These are phyloP conservation scores for Blastobotrys illinoisensis DNA, from an alignment of 1,139 yeast genomes.

Conservation along the genomic window DNA sequence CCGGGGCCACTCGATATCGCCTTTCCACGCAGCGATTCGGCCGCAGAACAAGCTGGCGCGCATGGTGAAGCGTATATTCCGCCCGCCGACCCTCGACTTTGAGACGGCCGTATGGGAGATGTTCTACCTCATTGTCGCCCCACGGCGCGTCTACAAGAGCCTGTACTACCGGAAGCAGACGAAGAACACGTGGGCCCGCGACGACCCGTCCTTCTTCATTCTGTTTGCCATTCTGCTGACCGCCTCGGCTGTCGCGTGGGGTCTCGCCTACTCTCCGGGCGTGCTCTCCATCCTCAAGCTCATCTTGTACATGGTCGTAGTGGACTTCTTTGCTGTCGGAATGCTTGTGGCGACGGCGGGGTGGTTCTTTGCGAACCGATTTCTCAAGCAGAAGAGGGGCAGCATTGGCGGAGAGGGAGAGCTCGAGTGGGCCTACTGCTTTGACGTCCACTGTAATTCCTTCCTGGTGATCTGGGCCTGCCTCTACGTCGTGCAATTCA, in stretches of 20 bases:
- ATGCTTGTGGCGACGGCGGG: conserved; percentile 60
- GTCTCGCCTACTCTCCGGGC: conserved; percentile 68
- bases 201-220: conserved; percentile 84
- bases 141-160: conserved; percentile 75
- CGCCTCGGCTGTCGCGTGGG: conserved; percentile 86
- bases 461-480: conserved; percentile 76
- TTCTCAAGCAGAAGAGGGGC: conserved; percentile 41
- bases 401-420: conserved; percentile 46
- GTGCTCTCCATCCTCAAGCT: conserved; percentile 55
- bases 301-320: conserved; percentile 75
- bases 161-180: conserved; percentile 74
- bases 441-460: conserved; percentile 88
- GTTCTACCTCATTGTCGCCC: conserved; percentile 63
- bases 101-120: conserved; percentile 94
- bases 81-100: conserved; percentile 79
- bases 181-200: conserved; percentile 72
- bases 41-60: conserved; percentile 23
- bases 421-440: conserved; percentile 91
- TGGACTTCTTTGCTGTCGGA: conserved; percentile 76
- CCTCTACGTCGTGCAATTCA: conserved; percentile 69
- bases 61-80: conserved; percentile 45
- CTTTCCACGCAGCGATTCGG: neutral
- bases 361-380: conserved; percentile 65
- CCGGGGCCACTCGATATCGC: neutral
- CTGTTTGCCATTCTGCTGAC: conserved; percentile 59